phyloP scores from a whole-genome alignment of 768 basidiomycete species.

The Cystofilobasidium bisporidii region DNA sequence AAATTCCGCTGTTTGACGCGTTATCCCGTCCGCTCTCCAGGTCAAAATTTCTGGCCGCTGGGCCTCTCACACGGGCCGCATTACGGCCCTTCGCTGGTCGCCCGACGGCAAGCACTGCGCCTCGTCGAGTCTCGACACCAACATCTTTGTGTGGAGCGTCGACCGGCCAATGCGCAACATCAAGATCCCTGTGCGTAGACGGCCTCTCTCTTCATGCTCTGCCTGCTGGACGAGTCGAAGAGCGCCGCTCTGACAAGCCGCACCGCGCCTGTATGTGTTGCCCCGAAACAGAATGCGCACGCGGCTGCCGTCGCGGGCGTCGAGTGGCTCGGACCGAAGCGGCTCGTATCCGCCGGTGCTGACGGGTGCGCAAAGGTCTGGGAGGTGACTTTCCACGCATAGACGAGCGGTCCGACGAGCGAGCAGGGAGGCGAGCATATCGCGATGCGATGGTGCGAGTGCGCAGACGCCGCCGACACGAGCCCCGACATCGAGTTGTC shows the following conservation, averaged over 20 bases:
- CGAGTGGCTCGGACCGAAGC: constrained; percentile 59
- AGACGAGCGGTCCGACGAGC: too few species aligned
- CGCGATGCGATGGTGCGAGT: too few species aligned
- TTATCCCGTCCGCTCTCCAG: constrained; percentile 41
- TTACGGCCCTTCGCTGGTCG: constrained; percentile 70
- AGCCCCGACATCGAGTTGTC: too few species aligned
- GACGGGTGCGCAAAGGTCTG: constrained; percentile 72
- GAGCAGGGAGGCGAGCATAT: too few species aligned
- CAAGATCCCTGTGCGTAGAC: constrained; percentile 44
- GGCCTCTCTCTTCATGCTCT: neutral
- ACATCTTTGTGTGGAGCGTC: constrained; percentile 80
- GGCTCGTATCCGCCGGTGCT: constrained; percentile 62
- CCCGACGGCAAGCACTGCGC: constrained; percentile 64
- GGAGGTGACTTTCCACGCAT: constrained; percentile 37
- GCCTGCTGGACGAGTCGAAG: too few species aligned
- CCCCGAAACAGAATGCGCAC: constrained; percentile 55
- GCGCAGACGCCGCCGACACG: too few species aligned
- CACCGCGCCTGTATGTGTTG: too few species aligned
- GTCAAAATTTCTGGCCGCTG: constrained; percentile 59
- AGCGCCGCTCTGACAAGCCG: too few species aligned
- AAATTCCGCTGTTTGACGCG: too few species aligned
- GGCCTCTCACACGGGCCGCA: constrained; percentile 74
- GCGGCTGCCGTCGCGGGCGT: constrained; percentile 76
- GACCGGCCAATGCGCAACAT: constrained; percentile 57
- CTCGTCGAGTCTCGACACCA: constrained; percentile 85